Base-by-base conservation (phyloP, 306 rosid species). In the Canavalia ensiformis region DNA sequence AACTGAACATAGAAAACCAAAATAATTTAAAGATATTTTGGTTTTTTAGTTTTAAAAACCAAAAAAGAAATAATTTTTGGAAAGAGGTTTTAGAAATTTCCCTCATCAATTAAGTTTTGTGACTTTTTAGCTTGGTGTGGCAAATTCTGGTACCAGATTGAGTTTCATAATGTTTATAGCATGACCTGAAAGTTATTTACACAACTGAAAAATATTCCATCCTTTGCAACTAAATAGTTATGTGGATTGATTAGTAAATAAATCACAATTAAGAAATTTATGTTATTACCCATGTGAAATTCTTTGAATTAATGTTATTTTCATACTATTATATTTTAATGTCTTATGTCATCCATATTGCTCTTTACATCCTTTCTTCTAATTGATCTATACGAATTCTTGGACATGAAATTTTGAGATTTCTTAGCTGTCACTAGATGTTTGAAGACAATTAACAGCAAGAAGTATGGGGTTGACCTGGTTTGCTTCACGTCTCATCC, bases 381-480 rank as follows among this genome's bases (percentile, higher is more conserved):
- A 34, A 56, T 42, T 54, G 25, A 78, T 78, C 8, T 72, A 52
- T 49, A 63, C 44, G 42, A 13, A 37, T 72, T 60, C 28, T 29
- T 59, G 67, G 8, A 12, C 25, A 28, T 54, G 31, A 59, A 58
- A 63, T 41, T 60, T 70, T 73, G 82, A 56, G 75, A 56, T 78
- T 41, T 68, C 42, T 56, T 84, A 70, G 59, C 37, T 83, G 78
- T 64, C 83, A 79, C 65, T 87, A 94, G 98, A 82, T 95, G 93
- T 88, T 90, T 93, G 93, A 95, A 95, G 97, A 92, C 98, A 78
- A 95, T 95, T 77, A 95, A 95, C 85, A 95, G 98, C 89, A 95
- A 95, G 85, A 95, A 95, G 77, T 95, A 95, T 75, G 99, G 99
- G 70, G 97, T 95, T 84, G 99, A 93, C 78, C 86, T 95, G 81